A percentile compares a stretch with the other conserved stretches of the same genome.
These are phyloP conservation scores for Sutorius australiensis DNA, from an alignment of 768 basidiomycete species.

Conservation along the genomic window DNA sequence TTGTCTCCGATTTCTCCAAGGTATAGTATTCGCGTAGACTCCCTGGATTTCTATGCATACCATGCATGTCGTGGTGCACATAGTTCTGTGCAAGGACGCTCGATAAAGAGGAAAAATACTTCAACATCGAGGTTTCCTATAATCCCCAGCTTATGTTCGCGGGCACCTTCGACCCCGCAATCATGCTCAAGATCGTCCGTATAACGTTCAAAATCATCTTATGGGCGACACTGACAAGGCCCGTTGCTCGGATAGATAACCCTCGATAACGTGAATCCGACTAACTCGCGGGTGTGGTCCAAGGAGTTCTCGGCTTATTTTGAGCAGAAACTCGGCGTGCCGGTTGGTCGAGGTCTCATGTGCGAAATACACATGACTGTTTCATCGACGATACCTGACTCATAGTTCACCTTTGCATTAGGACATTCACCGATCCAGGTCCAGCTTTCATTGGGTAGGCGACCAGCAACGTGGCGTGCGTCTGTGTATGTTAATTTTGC, in stretches of 20 bases:
- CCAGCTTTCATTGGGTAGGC: constrained; percentile 24
- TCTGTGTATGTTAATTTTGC: not conserved
- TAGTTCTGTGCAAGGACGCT: constrained; percentile 54
- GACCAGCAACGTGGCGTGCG: not conserved
- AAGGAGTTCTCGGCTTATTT: constrained; percentile 53
- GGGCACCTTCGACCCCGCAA: constrained; percentile 65
- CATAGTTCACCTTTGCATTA: not conserved
- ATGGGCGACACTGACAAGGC: not conserved
- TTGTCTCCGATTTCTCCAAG: constrained; percentile 54
- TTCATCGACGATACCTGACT: not conserved
- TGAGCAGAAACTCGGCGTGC: constrained; percentile 47
- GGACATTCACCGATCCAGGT: constrained; percentile 28
- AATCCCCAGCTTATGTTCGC: constrained; percentile 58
- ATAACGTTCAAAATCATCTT: not conserved
- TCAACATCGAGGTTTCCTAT: constrained; percentile 52
- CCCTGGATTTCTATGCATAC: not conserved
- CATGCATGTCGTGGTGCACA: not conserved
- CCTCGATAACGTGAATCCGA: constrained; percentile 51
- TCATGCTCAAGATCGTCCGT: constrained; percentile 56
- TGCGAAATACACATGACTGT: constrained; percentile 17
- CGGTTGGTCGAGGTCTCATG: constrained; percentile 60
- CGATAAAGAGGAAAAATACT: constrained; percentile 51
- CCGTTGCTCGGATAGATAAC: constrained; percentile 42
- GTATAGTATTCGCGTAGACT: constrained; percentile 26
- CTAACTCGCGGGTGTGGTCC: constrained; percentile 50